A percentile compares a stretch with the other conserved stretches of the same genome.
Evolutionary conservation across 441 rosid species (phyloP).

Genomic region (Gossypium trilobum): DNA sequence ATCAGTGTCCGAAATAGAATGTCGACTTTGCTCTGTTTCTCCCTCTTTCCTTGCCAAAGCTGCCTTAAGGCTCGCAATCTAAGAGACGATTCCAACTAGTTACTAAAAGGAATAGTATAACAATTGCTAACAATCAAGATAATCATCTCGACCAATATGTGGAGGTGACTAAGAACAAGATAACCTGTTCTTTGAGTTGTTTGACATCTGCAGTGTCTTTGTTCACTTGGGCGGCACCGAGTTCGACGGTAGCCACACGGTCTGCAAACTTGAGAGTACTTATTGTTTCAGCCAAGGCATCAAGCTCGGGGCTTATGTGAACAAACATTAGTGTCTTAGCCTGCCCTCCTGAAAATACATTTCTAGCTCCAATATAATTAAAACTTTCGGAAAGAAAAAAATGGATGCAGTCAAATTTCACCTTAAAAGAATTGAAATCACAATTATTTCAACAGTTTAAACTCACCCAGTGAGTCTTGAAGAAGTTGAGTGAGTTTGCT

Average conservation of each 20-base stretch:
- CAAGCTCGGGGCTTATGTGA: conserved; percentile 66
- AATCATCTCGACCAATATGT: background rate
- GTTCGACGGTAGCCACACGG: conserved; percentile 65
- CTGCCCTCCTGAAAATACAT: conserved; percentile 52
- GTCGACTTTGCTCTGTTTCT: conserved; percentile 37
- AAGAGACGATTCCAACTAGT: conserved; percentile 14
- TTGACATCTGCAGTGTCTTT: conserved; percentile 50
- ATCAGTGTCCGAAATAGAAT: conserved; percentile 32
- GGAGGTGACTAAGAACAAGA: background rate
- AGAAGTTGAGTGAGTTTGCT: conserved; percentile 75
- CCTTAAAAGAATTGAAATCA: background rate
- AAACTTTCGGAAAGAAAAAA: background rate
- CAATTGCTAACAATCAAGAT: background rate
- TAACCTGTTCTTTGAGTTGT: conserved; percentile 65
- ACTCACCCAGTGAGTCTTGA: conserved; percentile 67
- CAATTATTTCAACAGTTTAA: background rate
- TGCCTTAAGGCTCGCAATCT: conserved; percentile 81
- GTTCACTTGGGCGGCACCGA: conserved; percentile 66
- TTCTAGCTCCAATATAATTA: conserved; percentile 1
- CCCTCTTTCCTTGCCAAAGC: conserved; percentile 67
- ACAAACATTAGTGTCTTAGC: conserved; percentile 79
- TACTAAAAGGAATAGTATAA: background rate
- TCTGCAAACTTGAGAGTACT: conserved; percentile 74
- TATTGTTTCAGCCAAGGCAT: conserved; percentile 57
- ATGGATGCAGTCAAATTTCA: background rate